phyloP scores from a whole-genome alignment of 2,329 filamentous ascomycete species.

The Raffaelea deltoideospora region DNA sequence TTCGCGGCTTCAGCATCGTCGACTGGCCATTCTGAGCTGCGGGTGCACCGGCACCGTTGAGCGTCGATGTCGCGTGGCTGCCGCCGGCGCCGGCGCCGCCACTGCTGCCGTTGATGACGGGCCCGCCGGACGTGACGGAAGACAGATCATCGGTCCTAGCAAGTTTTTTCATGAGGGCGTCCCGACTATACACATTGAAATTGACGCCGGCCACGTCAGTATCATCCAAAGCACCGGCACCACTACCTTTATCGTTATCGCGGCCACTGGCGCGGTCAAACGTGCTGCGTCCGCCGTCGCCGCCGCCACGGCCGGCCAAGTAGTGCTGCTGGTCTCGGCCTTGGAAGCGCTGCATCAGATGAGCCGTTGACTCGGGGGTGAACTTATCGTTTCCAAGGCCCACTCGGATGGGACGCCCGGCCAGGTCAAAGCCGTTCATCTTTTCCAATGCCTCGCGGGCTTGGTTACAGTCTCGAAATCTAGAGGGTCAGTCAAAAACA shows the following conservation, averaged over 20 bases:
- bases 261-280: conserved; percentile 86
- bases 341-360: conserved; percentile 82
- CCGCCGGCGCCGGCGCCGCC: neutral
- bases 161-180: conserved; percentile 97
- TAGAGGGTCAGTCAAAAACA: conserved; percentile 18
- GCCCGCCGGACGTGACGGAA: neutral
- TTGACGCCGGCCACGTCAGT: conserved; percentile 97
- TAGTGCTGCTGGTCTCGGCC: conserved; percentile 50
- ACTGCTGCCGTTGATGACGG: conserved; percentile 16
- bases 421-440: conserved; percentile 98
- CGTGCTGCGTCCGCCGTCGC: conserved; percentile 46
- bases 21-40: conserved; percentile 42
- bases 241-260: conserved; percentile 78
- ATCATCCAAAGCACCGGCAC: conserved; percentile 89
- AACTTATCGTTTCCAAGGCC: conserved; percentile 99
- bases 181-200: conserved; percentile 98
- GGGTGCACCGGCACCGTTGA: conserved; percentile 8
- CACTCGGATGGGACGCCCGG: conserved; percentile 92
- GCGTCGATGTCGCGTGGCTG: neutral
- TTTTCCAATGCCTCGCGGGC: conserved; percentile 92
- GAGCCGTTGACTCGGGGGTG: conserved; percentile 89
- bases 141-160: conserved; percentile 91
- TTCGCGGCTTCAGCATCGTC: conserved; percentile 63
- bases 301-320: conserved; percentile 27
- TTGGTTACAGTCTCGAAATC: conserved; percentile 78